These are phyloP conservation scores for Penicillium daleae DNA, from an alignment of 495 filamentous ascomycete genomes.

Conservation along the genomic window DNA sequence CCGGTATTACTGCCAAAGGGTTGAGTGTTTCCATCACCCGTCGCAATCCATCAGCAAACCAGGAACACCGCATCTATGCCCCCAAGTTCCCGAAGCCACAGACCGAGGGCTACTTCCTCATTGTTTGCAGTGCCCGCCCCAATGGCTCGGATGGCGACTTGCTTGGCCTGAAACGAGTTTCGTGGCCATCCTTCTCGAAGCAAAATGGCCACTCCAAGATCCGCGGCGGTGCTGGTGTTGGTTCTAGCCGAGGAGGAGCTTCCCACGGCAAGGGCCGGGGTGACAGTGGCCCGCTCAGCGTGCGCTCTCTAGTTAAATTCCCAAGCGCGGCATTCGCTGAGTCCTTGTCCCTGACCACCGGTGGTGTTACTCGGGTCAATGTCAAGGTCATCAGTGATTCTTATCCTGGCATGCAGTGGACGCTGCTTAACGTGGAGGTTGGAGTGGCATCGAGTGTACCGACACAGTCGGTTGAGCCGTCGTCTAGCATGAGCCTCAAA, in stretches of 20 bases:
- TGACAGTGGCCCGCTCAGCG: constrained; percentile 18
- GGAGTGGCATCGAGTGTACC: constrained; percentile 16
- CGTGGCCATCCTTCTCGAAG: constrained; percentile 60
- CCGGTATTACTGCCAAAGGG: constrained; percentile 59
- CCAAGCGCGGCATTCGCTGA: constrained; percentile 46
- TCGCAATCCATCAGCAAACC: constrained; percentile 62
- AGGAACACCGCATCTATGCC: constrained; percentile 75
- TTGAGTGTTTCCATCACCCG: constrained; percentile 68
- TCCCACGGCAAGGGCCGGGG: constrained; percentile 23
- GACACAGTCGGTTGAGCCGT: constrained; percentile 31
- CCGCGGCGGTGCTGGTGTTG: constrained; percentile 24
- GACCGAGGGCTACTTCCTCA: constrained; percentile 89
- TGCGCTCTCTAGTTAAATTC: constrained; percentile 61
- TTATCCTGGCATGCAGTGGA: constrained; percentile 82
- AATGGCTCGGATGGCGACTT: constrained; percentile 72
- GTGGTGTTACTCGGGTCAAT: constrained; percentile 55
- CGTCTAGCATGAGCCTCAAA: constrained; percentile 28
- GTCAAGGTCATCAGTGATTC: constrained; percentile 80
- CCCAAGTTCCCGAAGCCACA: constrained; percentile 93
- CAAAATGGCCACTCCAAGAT: constrained; percentile 27
- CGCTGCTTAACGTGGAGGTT: constrained; percentile 35
- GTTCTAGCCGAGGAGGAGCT: constrained; percentile 33
- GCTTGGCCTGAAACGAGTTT: constrained; percentile 80
- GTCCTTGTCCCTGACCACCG: constrained; percentile 17
- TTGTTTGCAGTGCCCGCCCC: constrained; percentile 56